These are phyloP conservation scores for Spathaspora arborariae DNA, from an alignment of 805 yeast genomes.

Conservation along the genomic window DNA sequence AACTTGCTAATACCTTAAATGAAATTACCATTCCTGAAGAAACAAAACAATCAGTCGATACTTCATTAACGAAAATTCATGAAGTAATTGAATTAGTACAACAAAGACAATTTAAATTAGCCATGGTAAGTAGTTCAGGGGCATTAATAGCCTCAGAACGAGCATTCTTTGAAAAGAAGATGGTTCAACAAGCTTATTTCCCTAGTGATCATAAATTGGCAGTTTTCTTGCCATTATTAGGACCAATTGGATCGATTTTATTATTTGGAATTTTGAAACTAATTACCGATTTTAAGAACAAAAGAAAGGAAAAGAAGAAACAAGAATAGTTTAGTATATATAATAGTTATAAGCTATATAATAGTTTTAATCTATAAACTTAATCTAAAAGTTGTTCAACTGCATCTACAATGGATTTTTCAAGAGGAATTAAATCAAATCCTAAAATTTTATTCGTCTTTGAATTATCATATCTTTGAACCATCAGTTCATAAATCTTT, in stretches of 20 bases:
- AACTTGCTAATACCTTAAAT: conserved; percentile 63
- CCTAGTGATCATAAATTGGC: conserved; percentile 96
- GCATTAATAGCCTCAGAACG: conserved; percentile 60
- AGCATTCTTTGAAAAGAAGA: conserved; percentile 90
- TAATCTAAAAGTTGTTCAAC: conserved; percentile 24
- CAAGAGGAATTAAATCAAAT: conserved; percentile 29
- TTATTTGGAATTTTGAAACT: conserved; percentile 48
- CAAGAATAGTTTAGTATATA: background rate
- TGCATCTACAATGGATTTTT: conserved; percentile 38
- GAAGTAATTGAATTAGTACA: conserved; percentile 30
- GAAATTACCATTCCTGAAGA: conserved; percentile 81
- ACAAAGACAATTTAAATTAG: conserved; percentile 24
- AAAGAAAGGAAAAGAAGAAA: conserved; percentile 17
- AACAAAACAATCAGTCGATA: conserved; percentile 55
- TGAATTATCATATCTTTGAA: background rate
- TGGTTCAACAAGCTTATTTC: conserved; percentile 92
- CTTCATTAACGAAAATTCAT: conserved; percentile 43
- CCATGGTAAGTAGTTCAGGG: conserved; percentile 40
- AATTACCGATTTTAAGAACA: conserved; percentile 33
- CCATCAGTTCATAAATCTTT: too few species aligned
- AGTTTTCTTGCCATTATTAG: conserved; percentile 84
- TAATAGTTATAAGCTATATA: too few species aligned
- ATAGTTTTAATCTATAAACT: too few species aligned
- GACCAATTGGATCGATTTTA: conserved; percentile 74
- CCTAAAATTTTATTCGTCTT: conserved; percentile 14